Evolutionary conservation across 148 eudicot species (phyloP).

Genomic region (Persicaria tinctoria): DNA sequence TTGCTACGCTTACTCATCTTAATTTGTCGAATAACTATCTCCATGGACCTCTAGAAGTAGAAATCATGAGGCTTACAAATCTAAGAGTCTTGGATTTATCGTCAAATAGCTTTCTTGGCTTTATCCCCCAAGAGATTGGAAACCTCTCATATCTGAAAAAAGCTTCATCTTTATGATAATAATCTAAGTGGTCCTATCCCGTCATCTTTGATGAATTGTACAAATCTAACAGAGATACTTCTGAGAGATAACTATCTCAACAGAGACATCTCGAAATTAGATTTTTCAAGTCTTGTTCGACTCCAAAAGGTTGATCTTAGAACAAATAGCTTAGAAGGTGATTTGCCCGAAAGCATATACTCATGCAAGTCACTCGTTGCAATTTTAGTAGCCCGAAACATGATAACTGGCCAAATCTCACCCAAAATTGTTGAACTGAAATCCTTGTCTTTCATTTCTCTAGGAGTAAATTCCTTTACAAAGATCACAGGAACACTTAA

Average conservation of each 20-base stretch:
- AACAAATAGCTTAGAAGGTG: background rate
- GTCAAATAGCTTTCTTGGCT: too few relatives aligned
- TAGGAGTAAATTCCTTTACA: too few relatives aligned
- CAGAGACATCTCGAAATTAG: background rate
- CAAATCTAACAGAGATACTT: background rate
- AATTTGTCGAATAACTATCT: too few relatives aligned
- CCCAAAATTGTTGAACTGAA: too few relatives aligned
- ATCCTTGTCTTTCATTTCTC: too few relatives aligned
- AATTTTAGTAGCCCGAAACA: background rate
- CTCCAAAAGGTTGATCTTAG: background rate
- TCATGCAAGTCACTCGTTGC: constrained; percentile 6
- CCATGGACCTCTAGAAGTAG: too few relatives aligned
- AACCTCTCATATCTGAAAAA: too few relatives aligned
- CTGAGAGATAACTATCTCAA: background rate
- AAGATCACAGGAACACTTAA: too few relatives aligned
- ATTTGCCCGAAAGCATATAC: background rate
- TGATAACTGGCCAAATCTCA: background rate
- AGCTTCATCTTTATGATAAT: background rate
- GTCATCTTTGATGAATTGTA: background rate
- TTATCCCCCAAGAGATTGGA: too few relatives aligned
- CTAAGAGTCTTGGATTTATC: too few relatives aligned
- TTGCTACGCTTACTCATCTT: too few relatives aligned
- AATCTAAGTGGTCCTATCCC: background rate
- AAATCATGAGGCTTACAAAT: too few relatives aligned
- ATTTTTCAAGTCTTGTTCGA: background rate